A percentile compares a stretch with the other conserved stretches of the same genome.
These are phyloP conservation scores for Cavenderia fasciculata DNA, from an alignment of 78 protist species.

Conservation along the genomic window DNA sequence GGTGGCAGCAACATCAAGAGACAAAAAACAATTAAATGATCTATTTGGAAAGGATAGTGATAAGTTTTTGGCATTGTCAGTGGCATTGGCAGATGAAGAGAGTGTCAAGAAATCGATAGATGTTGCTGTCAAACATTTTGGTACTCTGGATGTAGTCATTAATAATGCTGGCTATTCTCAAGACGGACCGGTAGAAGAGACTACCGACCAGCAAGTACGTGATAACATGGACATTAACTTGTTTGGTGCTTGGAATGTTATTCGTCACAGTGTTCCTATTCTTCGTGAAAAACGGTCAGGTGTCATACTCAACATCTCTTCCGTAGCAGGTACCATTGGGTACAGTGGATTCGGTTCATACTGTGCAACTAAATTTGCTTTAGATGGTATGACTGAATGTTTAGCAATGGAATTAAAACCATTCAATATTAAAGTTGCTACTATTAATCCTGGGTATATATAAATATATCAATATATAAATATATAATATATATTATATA, in stretches of 20 bases:
- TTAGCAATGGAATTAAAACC: slow-evolving; percentile 39
- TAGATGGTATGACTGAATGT: neutral
- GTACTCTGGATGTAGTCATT: neutral
- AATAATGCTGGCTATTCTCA: neutral
- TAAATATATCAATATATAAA: too few relatives aligned
- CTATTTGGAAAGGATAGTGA: too few relatives aligned
- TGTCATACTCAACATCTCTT: neutral
- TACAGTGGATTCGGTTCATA: neutral
- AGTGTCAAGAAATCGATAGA: neutral
- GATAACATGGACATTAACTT: neutral
- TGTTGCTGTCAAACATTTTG: neutral
- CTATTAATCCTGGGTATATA: neutral
- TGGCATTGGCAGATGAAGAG: neutral
- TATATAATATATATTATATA: too few relatives aligned
- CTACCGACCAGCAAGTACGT: neutral
- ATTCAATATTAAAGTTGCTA: slow-evolving; percentile 19
- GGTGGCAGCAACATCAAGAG: slow-evolving; percentile 30
- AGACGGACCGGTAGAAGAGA: slow-evolving; percentile 4
- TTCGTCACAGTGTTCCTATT: neutral
- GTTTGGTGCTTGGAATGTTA: neutral
- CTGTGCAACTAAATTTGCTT: slow-evolving; percentile 5
- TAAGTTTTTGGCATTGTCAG: neutral
- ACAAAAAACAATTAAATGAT: neutral
- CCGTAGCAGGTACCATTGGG: neutral
- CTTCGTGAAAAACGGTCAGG: neutral